phyloP scores from a whole-genome alignment of 2,329 filamentous ascomycete species.

The Conoideocrella luteorostrata region DNA sequence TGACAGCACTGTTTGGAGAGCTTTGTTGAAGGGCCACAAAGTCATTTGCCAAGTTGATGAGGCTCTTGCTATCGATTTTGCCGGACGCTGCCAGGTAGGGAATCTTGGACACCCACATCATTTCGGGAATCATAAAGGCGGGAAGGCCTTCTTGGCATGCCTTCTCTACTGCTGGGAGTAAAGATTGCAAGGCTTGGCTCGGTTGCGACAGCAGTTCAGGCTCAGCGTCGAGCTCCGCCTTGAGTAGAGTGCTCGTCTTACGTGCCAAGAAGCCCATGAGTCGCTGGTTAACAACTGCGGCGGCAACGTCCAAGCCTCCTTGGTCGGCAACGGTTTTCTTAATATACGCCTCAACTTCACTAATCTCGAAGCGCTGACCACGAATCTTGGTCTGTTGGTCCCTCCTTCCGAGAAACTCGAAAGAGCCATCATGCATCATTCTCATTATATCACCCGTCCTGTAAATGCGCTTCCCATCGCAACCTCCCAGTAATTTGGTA shows the following conservation, averaged over 20 bases:
- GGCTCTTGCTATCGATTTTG: slow-evolving; percentile 14
- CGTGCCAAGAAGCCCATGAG: slow-evolving; percentile 13
- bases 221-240: slow-evolving; percentile 10
- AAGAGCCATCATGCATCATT: slow-evolving; percentile 13
- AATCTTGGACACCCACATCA: slow-evolving; percentile 15
- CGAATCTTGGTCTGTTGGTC: slow-evolving; percentile 14
- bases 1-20: background rate
- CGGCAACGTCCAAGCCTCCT: slow-evolving; percentile 11
- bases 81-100: slow-evolving; percentile 15
- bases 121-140: slow-evolving; percentile 16
- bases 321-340: slow-evolving; percentile 8
- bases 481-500: slow-evolving; percentile 6
- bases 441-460: slow-evolving; percentile 14
- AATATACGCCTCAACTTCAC: slow-evolving; percentile 9
- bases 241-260: slow-evolving; percentile 2
- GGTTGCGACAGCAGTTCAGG: slow-evolving; percentile 7
- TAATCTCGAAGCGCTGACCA: slow-evolving; percentile 11
- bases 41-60: slow-evolving; percentile 8
- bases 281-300: slow-evolving; percentile 11
- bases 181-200: background rate
- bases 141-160: slow-evolving; percentile 12
- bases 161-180: slow-evolving; percentile 7
- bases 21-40: slow-evolving; percentile 1
- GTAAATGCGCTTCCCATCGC: slow-evolving; percentile 9
- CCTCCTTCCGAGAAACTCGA: slow-evolving; percentile 11